Percentiles rank a stretch among this genome's conserved stretches.
Evolutionary conservation across 768 basidiomycete genomes (phyloP).

Genomic region (Zangia roseola): DNA sequence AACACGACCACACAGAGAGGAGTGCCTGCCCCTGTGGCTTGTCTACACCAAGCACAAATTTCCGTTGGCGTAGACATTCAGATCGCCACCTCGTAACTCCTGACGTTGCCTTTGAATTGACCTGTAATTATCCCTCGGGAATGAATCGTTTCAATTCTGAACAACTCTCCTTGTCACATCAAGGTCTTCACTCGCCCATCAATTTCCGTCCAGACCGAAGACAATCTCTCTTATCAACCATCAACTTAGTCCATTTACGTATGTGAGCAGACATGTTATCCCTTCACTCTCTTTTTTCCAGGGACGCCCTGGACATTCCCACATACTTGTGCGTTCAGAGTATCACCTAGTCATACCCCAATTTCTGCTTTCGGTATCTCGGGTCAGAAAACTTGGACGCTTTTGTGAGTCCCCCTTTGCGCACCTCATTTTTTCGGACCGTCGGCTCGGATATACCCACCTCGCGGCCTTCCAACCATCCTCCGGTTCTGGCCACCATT

Average conservation of each 20-base stretch:
- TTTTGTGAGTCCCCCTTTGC: too few species aligned
- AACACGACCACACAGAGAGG: constrained; percentile 9
- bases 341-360: not conserved
- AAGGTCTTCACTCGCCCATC: constrained; percentile 16
- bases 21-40: not conserved
- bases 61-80: not conserved
- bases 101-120: constrained; percentile 4
- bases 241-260: too few species aligned
- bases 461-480: too few species aligned
- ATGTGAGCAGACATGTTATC: constrained; percentile 3
- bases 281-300: not conserved
- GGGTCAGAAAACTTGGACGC: not conserved
- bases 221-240: too few species aligned
- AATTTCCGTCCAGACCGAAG: constrained; percentile 13
- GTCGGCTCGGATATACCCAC: too few species aligned
- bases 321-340: not conserved
- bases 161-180: too few species aligned
- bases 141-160: constrained; percentile 12
- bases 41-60: too few species aligned
- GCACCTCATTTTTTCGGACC: too few species aligned
- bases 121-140: constrained; percentile 7
- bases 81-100: too few species aligned
- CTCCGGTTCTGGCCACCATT: too few species aligned
- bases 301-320: constrained; percentile 8
- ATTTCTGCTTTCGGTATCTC: not conserved